phyloP scores from a whole-genome alignment of 208 protist species.

The Acanthamoeba lenticulata region DNA sequence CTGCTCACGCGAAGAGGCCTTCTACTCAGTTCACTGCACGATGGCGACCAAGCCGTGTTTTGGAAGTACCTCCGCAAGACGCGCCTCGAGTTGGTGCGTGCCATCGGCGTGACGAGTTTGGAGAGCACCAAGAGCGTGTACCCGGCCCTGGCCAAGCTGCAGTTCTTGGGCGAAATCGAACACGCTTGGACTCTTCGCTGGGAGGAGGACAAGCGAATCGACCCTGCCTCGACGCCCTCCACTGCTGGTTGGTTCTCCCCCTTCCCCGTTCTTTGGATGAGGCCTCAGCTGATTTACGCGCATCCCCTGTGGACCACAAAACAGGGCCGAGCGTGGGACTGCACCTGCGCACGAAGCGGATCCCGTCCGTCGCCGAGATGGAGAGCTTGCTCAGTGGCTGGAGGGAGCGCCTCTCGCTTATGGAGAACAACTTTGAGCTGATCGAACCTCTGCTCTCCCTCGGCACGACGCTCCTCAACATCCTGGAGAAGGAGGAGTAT shows the following conservation, averaged over 20 bases:
- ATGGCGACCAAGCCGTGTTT: slow-evolving; percentile 58
- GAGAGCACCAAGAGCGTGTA: slow-evolving; percentile 76
- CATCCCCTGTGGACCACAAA: too few relatives aligned
- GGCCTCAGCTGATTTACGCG: too few relatives aligned
- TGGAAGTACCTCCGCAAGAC: slow-evolving; percentile 63
- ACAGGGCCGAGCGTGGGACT: not conserved
- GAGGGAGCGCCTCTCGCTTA: slow-evolving; percentile 41
- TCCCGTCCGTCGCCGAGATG: slow-evolving; percentile 4
- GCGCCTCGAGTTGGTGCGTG: slow-evolving; percentile 28
- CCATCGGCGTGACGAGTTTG: slow-evolving; percentile 61
- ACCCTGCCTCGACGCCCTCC: not conserved
- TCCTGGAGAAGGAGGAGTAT: slow-evolving; percentile 65
- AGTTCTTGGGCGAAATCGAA: slow-evolving; percentile 72
- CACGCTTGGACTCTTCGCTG: slow-evolving; percentile 63
- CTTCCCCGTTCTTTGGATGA: too few relatives aligned
- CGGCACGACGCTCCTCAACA: slow-evolving; percentile 22
- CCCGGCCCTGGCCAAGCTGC: slow-evolving; percentile 70
- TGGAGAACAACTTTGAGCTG: slow-evolving; percentile 68
- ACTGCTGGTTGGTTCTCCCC: not conserved
- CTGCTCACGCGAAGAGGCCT: not conserved
- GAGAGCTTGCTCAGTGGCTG: slow-evolving; percentile 45
- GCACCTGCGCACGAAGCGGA: not conserved
- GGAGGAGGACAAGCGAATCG: slow-evolving; percentile 33
- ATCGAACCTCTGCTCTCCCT: slow-evolving; percentile 56
- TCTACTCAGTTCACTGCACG: slow-evolving; percentile 1